phyloP scores from a whole-genome alignment of 306 rosid genomes.

The Astragalus membranaceus region DNA sequence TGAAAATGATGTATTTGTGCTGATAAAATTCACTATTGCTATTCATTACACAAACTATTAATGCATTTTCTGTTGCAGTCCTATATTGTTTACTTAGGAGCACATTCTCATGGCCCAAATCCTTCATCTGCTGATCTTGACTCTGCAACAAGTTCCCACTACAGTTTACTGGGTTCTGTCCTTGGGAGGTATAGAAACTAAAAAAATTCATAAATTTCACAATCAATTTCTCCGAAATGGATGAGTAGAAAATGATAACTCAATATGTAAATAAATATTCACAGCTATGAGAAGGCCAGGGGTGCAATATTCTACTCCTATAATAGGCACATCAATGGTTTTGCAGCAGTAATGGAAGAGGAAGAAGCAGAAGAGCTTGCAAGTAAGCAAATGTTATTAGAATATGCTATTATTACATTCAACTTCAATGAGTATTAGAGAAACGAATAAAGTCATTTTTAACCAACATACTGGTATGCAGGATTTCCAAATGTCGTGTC shows the following conservation, averaged over 20 bases:
- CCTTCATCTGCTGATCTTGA: slow-evolving; percentile 32
- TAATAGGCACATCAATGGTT: slow-evolving; percentile 18
- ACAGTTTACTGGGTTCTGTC: slow-evolving; percentile 30
- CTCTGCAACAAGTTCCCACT: slow-evolving; percentile 28
- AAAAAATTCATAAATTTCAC: not conserved
- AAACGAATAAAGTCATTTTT: not conserved
- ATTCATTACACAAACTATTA: not conserved
- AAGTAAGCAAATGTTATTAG: slow-evolving; percentile 17
- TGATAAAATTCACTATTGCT: not conserved
- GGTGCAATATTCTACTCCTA: slow-evolving; percentile 47
- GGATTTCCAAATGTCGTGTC: slow-evolving; percentile 54
- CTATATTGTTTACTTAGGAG: slow-evolving; percentile 52
- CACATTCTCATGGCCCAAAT: slow-evolving; percentile 4
- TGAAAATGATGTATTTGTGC: not conserved
- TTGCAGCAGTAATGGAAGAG: slow-evolving; percentile 21
- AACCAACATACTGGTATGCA: not conserved
- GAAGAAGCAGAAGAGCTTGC: slow-evolving; percentile 34
- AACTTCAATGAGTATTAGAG: not conserved
- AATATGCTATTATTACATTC: not conserved
- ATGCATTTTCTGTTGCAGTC: slow-evolving; percentile 31
- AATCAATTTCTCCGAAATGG: not conserved
- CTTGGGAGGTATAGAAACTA: slow-evolving; percentile 36
- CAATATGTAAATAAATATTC: not conserved
- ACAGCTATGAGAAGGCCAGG: slow-evolving; percentile 41
- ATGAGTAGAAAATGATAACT: not conserved